These are phyloP conservation scores for Phoenix dactylifera DNA, from an alignment of 176 grass and related monocot species.

Conservation along the genomic window DNA sequence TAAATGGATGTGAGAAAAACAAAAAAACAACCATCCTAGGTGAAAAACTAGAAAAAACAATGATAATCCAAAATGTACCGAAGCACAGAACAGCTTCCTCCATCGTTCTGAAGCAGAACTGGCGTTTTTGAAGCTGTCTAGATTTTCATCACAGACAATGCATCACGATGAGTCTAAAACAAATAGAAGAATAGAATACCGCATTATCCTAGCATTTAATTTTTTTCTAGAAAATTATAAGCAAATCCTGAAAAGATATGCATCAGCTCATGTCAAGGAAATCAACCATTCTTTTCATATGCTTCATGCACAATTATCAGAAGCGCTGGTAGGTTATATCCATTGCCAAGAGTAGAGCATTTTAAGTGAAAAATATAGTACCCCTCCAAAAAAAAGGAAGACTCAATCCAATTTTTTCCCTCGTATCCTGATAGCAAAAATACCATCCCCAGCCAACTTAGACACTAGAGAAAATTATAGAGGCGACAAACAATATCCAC, in stretches of 20 bases:
- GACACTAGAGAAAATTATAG: too few relatives aligned
- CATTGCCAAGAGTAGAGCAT: slow-evolving; percentile 20
- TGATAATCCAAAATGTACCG: too few relatives aligned
- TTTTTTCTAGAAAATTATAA: too few relatives aligned
- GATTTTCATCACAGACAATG: slow-evolving; percentile 29
- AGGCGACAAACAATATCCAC: too few relatives aligned
- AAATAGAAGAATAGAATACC: background rate
- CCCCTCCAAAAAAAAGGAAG: background rate
- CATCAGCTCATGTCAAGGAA: slow-evolving; percentile 51
- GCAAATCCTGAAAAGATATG: too few relatives aligned
- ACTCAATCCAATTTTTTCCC: background rate
- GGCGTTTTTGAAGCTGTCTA: slow-evolving; percentile 38
- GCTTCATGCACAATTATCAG: slow-evolving; percentile 41
- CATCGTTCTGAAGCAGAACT: slow-evolving; percentile 76
- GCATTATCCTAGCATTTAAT: too few relatives aligned
- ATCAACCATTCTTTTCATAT: slow-evolving; percentile 51
- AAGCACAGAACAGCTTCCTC: slow-evolving; percentile 43
- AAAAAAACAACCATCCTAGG: too few relatives aligned
- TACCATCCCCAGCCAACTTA: too few relatives aligned
- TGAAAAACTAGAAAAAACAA: too few relatives aligned
- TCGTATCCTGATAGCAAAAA: too few relatives aligned
- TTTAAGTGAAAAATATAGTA: background rate
- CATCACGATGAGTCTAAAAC: too few relatives aligned
- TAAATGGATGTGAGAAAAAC: too few relatives aligned
- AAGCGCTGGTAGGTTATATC: slow-evolving; percentile 50